Evolutionary conservation across 345 rosid genomes (phyloP).

Genomic region (Heritiera littoralis): DNA sequence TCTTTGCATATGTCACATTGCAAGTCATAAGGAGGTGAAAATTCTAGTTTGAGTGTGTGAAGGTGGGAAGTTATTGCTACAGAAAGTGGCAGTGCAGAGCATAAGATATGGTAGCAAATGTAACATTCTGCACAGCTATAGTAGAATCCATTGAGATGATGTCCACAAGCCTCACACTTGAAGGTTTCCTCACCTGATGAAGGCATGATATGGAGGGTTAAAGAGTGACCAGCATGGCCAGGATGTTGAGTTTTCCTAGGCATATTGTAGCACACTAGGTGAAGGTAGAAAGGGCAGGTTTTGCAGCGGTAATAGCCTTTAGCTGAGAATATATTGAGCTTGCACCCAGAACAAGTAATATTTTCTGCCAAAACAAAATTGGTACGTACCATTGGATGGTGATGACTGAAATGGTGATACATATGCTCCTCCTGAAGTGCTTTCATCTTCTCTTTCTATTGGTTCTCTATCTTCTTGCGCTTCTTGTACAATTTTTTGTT

Average conservation of each 20-base stretch:
- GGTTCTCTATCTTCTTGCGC: neutral
- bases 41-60: constrained; percentile 50
- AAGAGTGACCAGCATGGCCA: constrained; percentile 37
- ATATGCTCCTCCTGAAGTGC: neutral
- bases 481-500: neutral
- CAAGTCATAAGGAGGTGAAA: constrained; percentile 46
- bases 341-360: too few relatives aligned
- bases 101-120: constrained; percentile 44
- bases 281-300: constrained; percentile 46
- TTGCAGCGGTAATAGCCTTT: too few relatives aligned
- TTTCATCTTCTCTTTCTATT: constrained; percentile 2
- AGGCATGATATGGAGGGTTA: constrained; percentile 34
- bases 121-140: constrained; percentile 39
- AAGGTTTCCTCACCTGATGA: constrained; percentile 16
- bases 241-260: constrained; percentile 44
- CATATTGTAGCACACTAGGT: constrained; percentile 41
- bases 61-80: constrained; percentile 38
- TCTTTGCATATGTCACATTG: constrained; percentile 47
- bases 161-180: constrained; percentile 47
- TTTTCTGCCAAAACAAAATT: too few relatives aligned
- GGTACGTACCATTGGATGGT: constrained; percentile 33
- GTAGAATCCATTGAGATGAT: constrained; percentile 41
- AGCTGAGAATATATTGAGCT: too few relatives aligned
- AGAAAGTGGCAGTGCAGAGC: constrained; percentile 45
- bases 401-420: constrained; percentile 49